Evolutionary conservation across 2,329 filamentous ascomycete species (phyloP), one percentile per base, ranked within the genome.

Genomic region (Arthrinium phaeospermum): DNA sequence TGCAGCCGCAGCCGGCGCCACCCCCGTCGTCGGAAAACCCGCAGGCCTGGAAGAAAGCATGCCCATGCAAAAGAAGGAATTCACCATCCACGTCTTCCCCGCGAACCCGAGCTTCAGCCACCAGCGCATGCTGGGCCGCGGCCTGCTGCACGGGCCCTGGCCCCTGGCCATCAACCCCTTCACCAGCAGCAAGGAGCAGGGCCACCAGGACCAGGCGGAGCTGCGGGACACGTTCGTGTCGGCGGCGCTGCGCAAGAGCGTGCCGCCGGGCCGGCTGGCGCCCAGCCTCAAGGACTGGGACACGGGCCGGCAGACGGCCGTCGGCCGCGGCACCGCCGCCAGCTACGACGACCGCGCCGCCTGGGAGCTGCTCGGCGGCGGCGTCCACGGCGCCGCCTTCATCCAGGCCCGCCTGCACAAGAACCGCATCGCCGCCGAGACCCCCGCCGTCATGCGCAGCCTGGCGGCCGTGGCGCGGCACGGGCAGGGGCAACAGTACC

Each of bases 251-350:
- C 69, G 68, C 46, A 75, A 64, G 53, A 73, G 76, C 22, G 46
- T 81, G n/a, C 79, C 80, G 1, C 51, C 75, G 0, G 75, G 77
- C 41, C 74, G 72, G 0, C 75, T 81, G 76, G 76, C 78, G 19
- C 76, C 77, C 12, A 77, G 75, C 19, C 73, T 80, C 16, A 74
- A 77, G n/a, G 79, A 81, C 68, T 81, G 80, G 80, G 76, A 80
- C 61, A 78, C 78, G 24, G 78, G 78, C 30, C 78, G 78, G 49
- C 80, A 79, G 71, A 71, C 80, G 24, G 75, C 72, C 24, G 22
- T 41, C n/a, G 68, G 68, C 10, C 68, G 68, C n/a, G 75, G 71
- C 34, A 77, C 78, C 57, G 70, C 74, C 1, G 73, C 71, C 5
- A 75, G 73, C 41, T 76, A 77, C 45, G 75, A 76, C 22, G 78